These are phyloP conservation scores for Rhodotorula sp. DNA, from an alignment of 1,284 basidiomycete species.

Conservation along the genomic window DNA sequence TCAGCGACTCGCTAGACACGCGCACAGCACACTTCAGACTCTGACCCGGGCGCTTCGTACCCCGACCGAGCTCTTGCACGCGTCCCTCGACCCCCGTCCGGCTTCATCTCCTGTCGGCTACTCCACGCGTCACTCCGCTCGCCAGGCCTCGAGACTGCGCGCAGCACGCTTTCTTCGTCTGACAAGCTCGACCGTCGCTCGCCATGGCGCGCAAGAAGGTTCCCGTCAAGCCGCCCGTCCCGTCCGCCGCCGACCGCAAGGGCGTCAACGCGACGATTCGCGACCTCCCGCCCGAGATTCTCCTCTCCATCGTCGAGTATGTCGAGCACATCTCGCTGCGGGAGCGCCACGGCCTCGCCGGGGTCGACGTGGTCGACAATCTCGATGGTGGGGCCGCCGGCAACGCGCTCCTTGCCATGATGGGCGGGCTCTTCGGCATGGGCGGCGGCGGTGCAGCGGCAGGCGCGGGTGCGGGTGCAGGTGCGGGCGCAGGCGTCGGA, in stretches of 20 bases:
- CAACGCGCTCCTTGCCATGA: neutral
- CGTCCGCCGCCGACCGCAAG: neutral
- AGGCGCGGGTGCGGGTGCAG: neutral
- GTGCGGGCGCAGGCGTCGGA: neutral
- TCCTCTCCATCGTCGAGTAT: slow-evolving; percentile 29
- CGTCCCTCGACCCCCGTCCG: too few species aligned
- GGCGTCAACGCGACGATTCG: slow-evolving; percentile 7
- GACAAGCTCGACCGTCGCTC: neutral
- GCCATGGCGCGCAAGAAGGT: neutral
- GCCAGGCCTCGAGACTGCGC: too few species aligned
- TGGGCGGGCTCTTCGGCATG: neutral
- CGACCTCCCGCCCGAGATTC: slow-evolving; percentile 33
- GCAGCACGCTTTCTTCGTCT: too few species aligned
- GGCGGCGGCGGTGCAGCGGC: neutral
- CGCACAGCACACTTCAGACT: too few species aligned
- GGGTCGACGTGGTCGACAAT: neutral
- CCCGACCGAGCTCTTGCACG: too few species aligned
- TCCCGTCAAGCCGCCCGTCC: neutral
- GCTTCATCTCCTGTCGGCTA: too few species aligned
- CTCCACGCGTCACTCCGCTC: too few species aligned
- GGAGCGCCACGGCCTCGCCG: neutral
- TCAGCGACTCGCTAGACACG: too few species aligned
- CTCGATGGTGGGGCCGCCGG: neutral
- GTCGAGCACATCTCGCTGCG: slow-evolving; percentile 4
- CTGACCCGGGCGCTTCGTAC: too few species aligned